Conservation (phyloP, 2,329 filamentous ascomycete species). For the Neurospora sp. region DNA sequence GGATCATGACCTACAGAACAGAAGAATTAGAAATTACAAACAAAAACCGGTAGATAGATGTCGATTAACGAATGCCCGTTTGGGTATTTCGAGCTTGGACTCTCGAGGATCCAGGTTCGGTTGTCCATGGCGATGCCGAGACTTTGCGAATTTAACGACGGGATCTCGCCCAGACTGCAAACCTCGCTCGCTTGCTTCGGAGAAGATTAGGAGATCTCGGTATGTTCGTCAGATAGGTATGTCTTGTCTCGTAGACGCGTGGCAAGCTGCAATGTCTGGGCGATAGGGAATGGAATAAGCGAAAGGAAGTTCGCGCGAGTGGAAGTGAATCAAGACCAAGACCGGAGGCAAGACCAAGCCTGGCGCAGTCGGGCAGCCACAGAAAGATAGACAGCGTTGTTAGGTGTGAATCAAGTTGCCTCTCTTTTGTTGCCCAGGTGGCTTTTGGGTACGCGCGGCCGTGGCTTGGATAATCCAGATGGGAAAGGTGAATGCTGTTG, state of each 20-base stretch:
- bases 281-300: slow-evolving; percentile 1
- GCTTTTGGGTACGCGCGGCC: neutral
- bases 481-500: neutral
- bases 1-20: neutral
- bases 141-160: neutral
- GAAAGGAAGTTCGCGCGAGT: neutral
- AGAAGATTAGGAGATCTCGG: neutral
- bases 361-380: neutral
- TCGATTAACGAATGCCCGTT: neutral
- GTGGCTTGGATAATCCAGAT: neutral
- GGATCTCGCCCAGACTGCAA: neutral
- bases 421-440: neutral
- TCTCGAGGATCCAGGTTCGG: neutral
- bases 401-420: neutral
- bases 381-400: neutral
- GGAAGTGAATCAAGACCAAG: neutral
- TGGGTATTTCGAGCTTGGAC: neutral
- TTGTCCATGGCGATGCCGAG: neutral
- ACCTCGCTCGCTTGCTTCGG: neutral
- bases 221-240: neutral
- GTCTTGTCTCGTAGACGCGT: neutral
- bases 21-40: neutral
- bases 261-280: neutral
- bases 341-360: neutral
- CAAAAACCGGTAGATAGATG: neutral